Evolutionary conservation across 768 basidiomycete genomes (phyloP).

Genomic region (Sporobolomyces phaffii): DNA sequence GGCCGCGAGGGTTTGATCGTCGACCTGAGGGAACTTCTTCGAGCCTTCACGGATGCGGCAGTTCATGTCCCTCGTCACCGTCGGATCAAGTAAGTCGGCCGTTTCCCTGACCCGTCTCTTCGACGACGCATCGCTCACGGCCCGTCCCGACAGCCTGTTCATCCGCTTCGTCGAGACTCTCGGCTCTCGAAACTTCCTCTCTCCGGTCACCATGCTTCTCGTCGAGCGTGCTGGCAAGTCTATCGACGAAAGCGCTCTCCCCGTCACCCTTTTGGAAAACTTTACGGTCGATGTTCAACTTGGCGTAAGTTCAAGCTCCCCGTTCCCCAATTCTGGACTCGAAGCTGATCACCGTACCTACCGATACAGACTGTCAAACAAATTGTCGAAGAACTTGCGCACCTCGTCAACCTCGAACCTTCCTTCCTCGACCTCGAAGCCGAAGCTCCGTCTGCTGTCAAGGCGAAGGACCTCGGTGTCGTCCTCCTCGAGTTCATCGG

Average conservation of each 20-base stretch:
- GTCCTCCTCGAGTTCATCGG: slow-evolving; percentile 61
- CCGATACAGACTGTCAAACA: slow-evolving; percentile 57
- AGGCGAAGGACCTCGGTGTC: slow-evolving; percentile 49
- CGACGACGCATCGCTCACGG: no score
- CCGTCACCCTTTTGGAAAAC: slow-evolving; percentile 53
- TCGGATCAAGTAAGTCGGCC: slow-evolving; percentile 63
- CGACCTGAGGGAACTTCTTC: slow-evolving; percentile 59
- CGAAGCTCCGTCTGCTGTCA: neutral
- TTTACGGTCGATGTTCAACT: slow-evolving; percentile 43
- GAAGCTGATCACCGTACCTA: neutral
- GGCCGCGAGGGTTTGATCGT: slow-evolving; percentile 54
- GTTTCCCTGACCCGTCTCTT: no score
- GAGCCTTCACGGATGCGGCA: slow-evolving; percentile 87
- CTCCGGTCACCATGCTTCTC: slow-evolving; percentile 75
- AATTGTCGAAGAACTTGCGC: slow-evolving; percentile 61
- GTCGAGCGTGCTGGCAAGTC: slow-evolving; percentile 70
- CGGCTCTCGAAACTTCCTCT: slow-evolving; percentile 70
- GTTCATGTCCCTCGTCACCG: slow-evolving; percentile 89
- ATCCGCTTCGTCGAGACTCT: slow-evolving; percentile 76
- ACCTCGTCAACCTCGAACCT: slow-evolving; percentile 50
- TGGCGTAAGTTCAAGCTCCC: slow-evolving; percentile 15
- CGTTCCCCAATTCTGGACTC: neutral
- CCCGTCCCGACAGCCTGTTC: slow-evolving; percentile 92
- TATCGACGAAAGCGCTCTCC: slow-evolving; percentile 60
- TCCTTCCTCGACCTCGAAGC: slow-evolving; percentile 23